phyloP scores from a whole-genome alignment of 2,329 filamentous ascomycete genomes.

The Hypoxylon sp. region DNA sequence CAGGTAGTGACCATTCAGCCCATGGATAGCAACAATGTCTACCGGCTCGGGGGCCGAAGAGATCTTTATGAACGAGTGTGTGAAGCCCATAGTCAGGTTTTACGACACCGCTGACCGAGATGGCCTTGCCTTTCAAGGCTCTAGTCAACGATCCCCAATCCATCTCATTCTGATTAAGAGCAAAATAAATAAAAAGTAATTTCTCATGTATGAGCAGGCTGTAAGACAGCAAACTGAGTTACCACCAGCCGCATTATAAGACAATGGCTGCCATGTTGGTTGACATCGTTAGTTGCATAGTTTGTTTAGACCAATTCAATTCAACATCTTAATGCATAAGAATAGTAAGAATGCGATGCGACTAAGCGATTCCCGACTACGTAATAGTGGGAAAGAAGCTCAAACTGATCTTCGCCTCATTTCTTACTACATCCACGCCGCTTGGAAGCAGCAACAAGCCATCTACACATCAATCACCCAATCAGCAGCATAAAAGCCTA shows the following conservation, averaged over 20 bases:
- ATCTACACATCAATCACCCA: not conserved
- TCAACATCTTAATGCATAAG: too few relatives aligned
- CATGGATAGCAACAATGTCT: slow-evolving; percentile 6
- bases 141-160: not conserved
- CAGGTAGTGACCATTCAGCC: slow-evolving; percentile 3
- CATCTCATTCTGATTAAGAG: not conserved
- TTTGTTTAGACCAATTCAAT: too few relatives aligned
- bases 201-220: not conserved
- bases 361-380: too few relatives aligned
- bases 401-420: too few relatives aligned
- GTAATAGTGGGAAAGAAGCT: too few relatives aligned
- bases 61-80: not conserved
- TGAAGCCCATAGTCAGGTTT: slow-evolving; percentile 2
- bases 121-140: not conserved
- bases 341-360: too few relatives aligned
- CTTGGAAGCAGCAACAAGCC: not conserved
- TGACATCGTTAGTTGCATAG: not conserved
- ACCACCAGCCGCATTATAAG: not conserved
- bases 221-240: not conserved
- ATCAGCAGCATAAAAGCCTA: not conserved
- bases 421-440: not conserved
- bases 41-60: not conserved
- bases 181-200: not conserved
- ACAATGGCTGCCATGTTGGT: not conserved
- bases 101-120: not conserved